Conservation (phyloP, 208 protist genomes). For the Trypanosoma cruzi region DNA sequence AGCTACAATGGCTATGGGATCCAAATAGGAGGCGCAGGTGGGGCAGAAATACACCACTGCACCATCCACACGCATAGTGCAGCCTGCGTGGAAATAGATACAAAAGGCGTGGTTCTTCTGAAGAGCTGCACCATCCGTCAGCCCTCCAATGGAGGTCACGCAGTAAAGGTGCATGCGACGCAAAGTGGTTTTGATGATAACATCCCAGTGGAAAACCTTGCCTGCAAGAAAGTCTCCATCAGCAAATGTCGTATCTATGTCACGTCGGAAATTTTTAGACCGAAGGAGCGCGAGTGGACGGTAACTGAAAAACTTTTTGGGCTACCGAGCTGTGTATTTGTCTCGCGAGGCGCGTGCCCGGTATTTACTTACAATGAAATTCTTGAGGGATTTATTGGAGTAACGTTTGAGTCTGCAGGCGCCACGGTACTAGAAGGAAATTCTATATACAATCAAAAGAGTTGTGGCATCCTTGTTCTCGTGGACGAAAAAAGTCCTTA, state of each 20-base stretch:
- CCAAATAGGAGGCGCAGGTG: constrained; percentile 54
- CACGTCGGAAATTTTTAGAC: constrained; percentile 22
- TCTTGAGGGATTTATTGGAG: constrained; percentile 70
- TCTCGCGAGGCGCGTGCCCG: constrained; percentile 67
- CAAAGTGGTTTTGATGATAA: constrained; percentile 33
- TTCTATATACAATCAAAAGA: constrained; percentile 67
- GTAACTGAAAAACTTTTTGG: constrained; percentile 22
- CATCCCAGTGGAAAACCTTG: constrained; percentile 22
- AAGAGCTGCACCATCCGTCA: constrained; percentile 68
- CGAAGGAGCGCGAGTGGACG: constrained; percentile 26
- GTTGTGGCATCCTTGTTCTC: constrained; percentile 76
- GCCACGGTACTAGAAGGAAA: constrained; percentile 71
- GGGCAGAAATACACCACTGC: constrained; percentile 51
- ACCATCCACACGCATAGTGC: constrained; percentile 60
- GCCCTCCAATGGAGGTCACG: constrained; percentile 46
- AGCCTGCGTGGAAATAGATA: constrained; percentile 75
- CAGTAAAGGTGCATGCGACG: constrained; percentile 45
- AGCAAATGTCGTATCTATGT: constrained; percentile 69
- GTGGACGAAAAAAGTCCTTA: constrained; percentile 28
- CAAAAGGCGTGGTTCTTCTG: constrained; percentile 61
- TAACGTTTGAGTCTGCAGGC: constrained; percentile 70
- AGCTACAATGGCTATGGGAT: constrained; percentile 76
- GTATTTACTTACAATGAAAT: constrained; percentile 73
- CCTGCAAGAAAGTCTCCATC: constrained; percentile 63
- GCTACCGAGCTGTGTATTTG: constrained; percentile 60